These are phyloP conservation scores for Plectranthus barbatus DNA, from an alignment of 257 asterid species.

Conservation along the genomic window DNA sequence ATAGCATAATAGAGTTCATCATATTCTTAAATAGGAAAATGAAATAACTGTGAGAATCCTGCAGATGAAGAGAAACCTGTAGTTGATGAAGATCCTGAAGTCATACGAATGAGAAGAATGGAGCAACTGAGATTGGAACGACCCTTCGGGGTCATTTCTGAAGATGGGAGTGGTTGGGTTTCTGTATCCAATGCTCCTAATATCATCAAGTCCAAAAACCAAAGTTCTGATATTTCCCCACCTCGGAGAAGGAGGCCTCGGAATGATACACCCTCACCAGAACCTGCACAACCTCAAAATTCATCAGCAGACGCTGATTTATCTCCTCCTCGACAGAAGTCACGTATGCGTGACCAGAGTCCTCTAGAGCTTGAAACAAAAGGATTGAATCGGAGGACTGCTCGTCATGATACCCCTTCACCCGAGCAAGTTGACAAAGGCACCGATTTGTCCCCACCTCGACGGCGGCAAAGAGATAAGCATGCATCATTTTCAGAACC, in stretches of 20 bases:
- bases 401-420: conserved; percentile 51
- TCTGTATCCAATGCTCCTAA: conserved; percentile 33
- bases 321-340: conserved; percentile 38
- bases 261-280: conserved; percentile 51
- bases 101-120: conserved; percentile 70
- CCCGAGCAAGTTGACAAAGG: conserved; percentile 21
- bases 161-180: conserved; percentile 98
- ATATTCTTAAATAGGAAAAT: conserved; percentile 6
- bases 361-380: conserved; percentile 26
- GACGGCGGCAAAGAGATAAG: conserved; percentile 24
- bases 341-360: conserved; percentile 10
- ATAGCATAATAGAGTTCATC: neutral
- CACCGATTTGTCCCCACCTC: conserved; percentile 50
- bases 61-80: conserved; percentile 82
- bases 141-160: conserved; percentile 64
- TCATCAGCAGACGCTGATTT: conserved; percentile 21
- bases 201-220: conserved; percentile 8
- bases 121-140: conserved; percentile 52
- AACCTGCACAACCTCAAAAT: conserved; percentile 15
- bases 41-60: neutral
- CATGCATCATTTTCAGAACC: conserved; percentile 21
- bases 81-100: conserved; percentile 76
- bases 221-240: conserved; percentile 37
- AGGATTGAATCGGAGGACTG: conserved; percentile 17
- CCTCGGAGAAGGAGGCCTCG: conserved; percentile 42